Conservation (phyloP, 2,329 filamentous ascomycete genomes). For the Ceratocystis papillata region DNA sequence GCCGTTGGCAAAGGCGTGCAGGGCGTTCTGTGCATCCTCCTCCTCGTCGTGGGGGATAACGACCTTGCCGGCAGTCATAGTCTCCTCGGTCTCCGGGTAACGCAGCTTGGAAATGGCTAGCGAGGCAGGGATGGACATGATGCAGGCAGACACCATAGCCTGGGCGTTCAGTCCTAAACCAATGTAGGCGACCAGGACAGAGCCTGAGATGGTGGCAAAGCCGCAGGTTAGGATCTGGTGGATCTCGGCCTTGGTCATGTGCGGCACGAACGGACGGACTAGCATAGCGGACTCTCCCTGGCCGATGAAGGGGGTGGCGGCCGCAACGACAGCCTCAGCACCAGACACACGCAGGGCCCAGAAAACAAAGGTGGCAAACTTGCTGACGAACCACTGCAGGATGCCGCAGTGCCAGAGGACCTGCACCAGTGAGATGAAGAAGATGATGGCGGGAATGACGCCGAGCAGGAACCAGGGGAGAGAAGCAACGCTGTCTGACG, state of each 20-base stretch:
- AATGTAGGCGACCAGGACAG: constrained; percentile 78
- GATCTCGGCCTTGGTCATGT: constrained; percentile 76
- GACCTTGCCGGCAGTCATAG: constrained; percentile 69
- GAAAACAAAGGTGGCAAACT: constrained; percentile 85
- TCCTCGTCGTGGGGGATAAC: constrained; percentile 72
- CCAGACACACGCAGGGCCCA: constrained; percentile 79
- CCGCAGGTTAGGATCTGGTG: constrained; percentile 90
- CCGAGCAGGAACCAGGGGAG: constrained; percentile 59
- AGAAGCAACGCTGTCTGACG: constrained; percentile 35
- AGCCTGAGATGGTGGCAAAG: constrained; percentile 85
- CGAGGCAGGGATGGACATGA: constrained; percentile 91
- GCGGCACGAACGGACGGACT: constrained; percentile 73
- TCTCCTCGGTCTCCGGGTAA: constrained; percentile 79
- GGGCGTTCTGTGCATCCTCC: constrained; percentile 62
- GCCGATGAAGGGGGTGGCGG: constrained; percentile 86
- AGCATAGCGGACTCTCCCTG: constrained; percentile 92
- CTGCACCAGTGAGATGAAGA: constrained; percentile 89
- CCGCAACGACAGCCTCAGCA: constrained; percentile 85
- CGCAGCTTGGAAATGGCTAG: constrained; percentile 82
- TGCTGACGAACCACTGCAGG: constrained; percentile 80
- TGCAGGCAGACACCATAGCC: constrained; percentile 78
- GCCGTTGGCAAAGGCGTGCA: constrained; percentile 77
- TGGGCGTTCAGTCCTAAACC: constrained; percentile 71
- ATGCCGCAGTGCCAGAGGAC: constrained; percentile 70
- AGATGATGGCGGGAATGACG: constrained; percentile 86